Evolutionary conservation across 495 filamentous ascomycete genomes (phyloP), one percentile per base, ranked within the genome.

Genomic region (Aspergillus wentii): DNA sequence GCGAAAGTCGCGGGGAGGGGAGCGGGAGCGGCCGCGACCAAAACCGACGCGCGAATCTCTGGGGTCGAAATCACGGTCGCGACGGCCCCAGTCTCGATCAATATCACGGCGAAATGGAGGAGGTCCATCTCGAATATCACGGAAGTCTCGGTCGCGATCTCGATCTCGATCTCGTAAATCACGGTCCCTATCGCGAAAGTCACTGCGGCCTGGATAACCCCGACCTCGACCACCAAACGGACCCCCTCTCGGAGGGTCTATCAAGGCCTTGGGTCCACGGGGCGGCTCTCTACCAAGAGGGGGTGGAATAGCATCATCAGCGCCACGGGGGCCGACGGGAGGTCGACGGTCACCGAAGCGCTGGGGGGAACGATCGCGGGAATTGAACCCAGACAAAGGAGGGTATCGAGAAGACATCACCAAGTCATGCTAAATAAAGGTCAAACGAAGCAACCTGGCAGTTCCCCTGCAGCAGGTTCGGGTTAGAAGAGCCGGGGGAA

Each of bases 221-320:
- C 71, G 61, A 5, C 69, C 69, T 36, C 70, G 61, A 35, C 61
- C 61, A 41, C 56, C 52, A 42, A 62, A 72, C 5, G 50, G 51
- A 2, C 57, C 61, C 10, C 80, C 80, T 48, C 77, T 74, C 20
- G 81, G 75, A 3, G 78, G 59, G 46, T 86, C 82, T 15, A 83
- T 66, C 38, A 83, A 51, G 6, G 79, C 84, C 52, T 83, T 85
- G 0, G 85, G 85, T 3, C 79, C 85, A 23, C 82, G 69, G 2
- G 85, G 85, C 0, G 85, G 81, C 33, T 79, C 75, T 34, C 76
- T 52, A 17, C 62, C 63, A 15, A 71, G 51, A 8, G 65, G 54
- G 22, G 54, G 43, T 10, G 47, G 39, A 41, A 48, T 61, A 9
- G 46, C 56, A 46, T 69, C 67, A 41, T 69, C 65, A 11, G 59